Base-by-base conservation (phyloP, 2,329 filamentous ascomycete genomes). In the Sclerotinia subarctica region DNA sequence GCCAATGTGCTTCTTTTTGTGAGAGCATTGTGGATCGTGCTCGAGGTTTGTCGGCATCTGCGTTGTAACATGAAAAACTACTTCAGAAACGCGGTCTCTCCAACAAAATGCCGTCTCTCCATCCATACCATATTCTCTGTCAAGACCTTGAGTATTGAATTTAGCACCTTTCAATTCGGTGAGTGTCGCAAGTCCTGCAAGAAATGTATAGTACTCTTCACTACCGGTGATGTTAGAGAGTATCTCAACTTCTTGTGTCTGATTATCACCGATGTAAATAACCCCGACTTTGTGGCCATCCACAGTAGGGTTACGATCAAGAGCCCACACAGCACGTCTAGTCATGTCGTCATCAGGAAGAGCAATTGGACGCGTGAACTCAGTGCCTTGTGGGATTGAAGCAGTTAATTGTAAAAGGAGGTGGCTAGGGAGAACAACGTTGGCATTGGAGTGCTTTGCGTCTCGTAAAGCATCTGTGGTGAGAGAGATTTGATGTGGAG, bases 271-370 rank as follows among this genome's bases (percentile, higher is more conserved):
- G 71, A 98, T 90, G 78, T 97, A 99, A 52, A 99, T 89, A 29
- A 99, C 90, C 21, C 95, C 95, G 53, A 97, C 90, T 79, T 97
- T 97, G 82, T 98, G 93, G 8, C 93, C 93, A 78, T 99, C 95
- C 5, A 99, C 90, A 11, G 93, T 94, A 49, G 94, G 90, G 72
- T 88, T 96, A 44, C 90, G 88, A 78, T 99, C 95, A 78, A 99
- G 96, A 17, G 88, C 83, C 49, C 86, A 86, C 51, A 99, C 89
- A 0, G 92, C 90, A 72, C 94, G 88, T 49, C 71, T 71, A 64
- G 77, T 78, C 52, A 75, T 75, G 46, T 79, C 82, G 63, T 90
- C 86, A 38, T 86, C 81, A 0, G 93, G 93, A 8, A 98, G 83
- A 0, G 89, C 87, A 57, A 97, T 88, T 13, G 91, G 93, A 58